These are phyloP conservation scores for Saturnispora zaruensis DNA, from an alignment of 805 yeast genomes.

Conservation along the genomic window DNA sequence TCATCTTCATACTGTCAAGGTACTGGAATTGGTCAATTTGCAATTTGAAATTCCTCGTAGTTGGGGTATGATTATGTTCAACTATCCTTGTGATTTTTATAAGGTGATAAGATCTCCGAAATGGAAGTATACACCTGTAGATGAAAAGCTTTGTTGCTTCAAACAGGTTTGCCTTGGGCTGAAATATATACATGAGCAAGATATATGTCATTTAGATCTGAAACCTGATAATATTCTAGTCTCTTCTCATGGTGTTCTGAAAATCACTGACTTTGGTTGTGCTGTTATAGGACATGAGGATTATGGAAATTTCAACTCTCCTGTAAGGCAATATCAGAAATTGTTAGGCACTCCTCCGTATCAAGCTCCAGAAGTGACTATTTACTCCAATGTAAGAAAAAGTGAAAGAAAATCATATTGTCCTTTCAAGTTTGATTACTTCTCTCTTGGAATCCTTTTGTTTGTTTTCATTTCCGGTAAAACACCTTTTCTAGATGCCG, in stretches of 20 bases:
- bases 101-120: slow-evolving; percentile 45
- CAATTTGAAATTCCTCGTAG: slow-evolving; percentile 55
- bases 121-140: slow-evolving; percentile 44
- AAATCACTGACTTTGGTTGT: slow-evolving; percentile 72
- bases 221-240: slow-evolving; percentile 67
- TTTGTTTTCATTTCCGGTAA: slow-evolving; percentile 50
- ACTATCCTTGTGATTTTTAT: slow-evolving; percentile 55
- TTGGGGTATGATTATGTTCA: slow-evolving; percentile 71
- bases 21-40: slow-evolving; percentile 46
- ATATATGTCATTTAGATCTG: slow-evolving; percentile 63
- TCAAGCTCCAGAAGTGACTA: slow-evolving; percentile 69
- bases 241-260: slow-evolving; percentile 51
- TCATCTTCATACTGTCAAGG: slow-evolving; percentile 51
- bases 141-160: slow-evolving; percentile 56
- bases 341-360: slow-evolving; percentile 78
- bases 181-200: slow-evolving; percentile 53
- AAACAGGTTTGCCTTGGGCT: slow-evolving; percentile 61
- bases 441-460: slow-evolving; percentile 65
- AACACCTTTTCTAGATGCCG: slow-evolving; percentile 52
- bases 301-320: slow-evolving; percentile 41
- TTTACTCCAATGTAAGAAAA: slow-evolving; percentile 28
- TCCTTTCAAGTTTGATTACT: slow-evolving; percentile 61
- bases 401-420: slow-evolving; percentile 30
- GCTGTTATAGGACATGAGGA: slow-evolving; percentile 53
- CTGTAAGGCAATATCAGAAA: slow-evolving; percentile 30